Percentiles rank a stretch among this genome's conserved stretches.
phyloP scores from a whole-genome alignment of 441 rosid genomes.

The Geranium incanum region DNA sequence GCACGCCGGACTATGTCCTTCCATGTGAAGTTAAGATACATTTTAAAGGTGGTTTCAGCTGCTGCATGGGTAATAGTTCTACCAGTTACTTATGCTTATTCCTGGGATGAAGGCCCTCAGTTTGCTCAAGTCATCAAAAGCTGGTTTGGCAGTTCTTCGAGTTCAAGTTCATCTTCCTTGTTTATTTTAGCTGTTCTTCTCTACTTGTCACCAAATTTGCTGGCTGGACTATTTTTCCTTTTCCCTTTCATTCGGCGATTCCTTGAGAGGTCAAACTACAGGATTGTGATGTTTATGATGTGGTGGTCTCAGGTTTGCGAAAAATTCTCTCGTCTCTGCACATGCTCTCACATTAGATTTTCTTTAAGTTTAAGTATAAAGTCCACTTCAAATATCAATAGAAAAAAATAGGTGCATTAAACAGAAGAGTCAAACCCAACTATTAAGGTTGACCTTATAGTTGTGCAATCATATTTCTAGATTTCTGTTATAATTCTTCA shows the following conservation, averaged over 20 bases:
- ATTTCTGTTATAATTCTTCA: neutral
- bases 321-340: conserved; percentile 9
- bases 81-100: conserved; percentile 87
- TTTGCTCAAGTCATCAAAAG: conserved; percentile 83
- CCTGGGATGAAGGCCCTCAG: conserved; percentile 81
- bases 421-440: too few species aligned
- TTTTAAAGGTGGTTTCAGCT: conserved; percentile 87
- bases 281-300: conserved; percentile 93
- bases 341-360: neutral
- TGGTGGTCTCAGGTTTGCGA: conserved; percentile 98
- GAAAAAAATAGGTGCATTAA: too few species aligned
- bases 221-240: conserved; percentile 73
- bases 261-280: conserved; percentile 88
- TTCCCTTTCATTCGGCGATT: conserved; percentile 85
- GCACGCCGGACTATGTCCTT: conserved; percentile 81
- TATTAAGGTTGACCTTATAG: too few species aligned
- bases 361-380: neutral
- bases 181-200: conserved; percentile 75
- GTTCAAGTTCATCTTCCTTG: conserved; percentile 64
- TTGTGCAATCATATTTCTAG: too few species aligned
- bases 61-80: conserved; percentile 91
- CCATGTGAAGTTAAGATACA: conserved; percentile 90
- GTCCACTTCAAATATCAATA: too few species aligned
- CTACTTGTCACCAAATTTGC: conserved; percentile 91
- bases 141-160: conserved; percentile 79